Percentiles rank a stretch among this genome's conserved stretches.
Evolutionary conservation across 2,329 filamentous ascomycete genomes (phyloP).

Genomic region (Albophoma yamanashiensis): DNA sequence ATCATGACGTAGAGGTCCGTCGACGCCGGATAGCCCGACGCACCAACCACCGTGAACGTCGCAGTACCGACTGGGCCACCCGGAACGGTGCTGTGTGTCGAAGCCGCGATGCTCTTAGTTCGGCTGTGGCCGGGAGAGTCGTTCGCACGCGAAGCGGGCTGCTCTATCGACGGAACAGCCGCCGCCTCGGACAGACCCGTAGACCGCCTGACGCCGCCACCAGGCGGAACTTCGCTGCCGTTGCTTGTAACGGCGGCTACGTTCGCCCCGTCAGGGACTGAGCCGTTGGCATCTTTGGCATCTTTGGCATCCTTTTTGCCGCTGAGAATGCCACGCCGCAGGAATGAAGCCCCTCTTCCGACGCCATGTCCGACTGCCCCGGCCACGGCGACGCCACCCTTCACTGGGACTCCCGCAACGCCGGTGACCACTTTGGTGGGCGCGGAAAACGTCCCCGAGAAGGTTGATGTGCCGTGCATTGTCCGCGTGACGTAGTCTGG

Average conservation of each 20-base stretch:
- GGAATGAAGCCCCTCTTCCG: slow-evolving; percentile 80
- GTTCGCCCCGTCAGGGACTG: slow-evolving; percentile 28
- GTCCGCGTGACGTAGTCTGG: slow-evolving; percentile 82
- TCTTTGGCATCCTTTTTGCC: slow-evolving; percentile 56
- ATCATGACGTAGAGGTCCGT: slow-evolving; percentile 72
- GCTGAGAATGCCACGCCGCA: slow-evolving; percentile 72
- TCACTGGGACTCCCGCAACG: slow-evolving; percentile 81
- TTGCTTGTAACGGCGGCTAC: slow-evolving; percentile 22
- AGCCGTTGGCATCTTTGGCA: slow-evolving; percentile 41
- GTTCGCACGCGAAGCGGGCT: slow-evolving; percentile 14
- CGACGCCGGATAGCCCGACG: slow-evolving; percentile 63
- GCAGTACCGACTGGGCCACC: slow-evolving; percentile 62
- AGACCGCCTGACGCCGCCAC: slow-evolving; percentile 30
- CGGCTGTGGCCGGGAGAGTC: slow-evolving; percentile 31
- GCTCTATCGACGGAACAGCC: slow-evolving; percentile 11
- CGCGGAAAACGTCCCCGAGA: slow-evolving; percentile 78
- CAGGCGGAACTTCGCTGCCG: slow-evolving; percentile 23
- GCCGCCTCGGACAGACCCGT: slow-evolving; percentile 24
- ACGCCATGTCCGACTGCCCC: slow-evolving; percentile 66
- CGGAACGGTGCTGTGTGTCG: slow-evolving; percentile 52
- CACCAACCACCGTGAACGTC: slow-evolving; percentile 68
- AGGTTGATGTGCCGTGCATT: slow-evolving; percentile 84
- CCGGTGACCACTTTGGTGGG: slow-evolving; percentile 81
- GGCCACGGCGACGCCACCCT: slow-evolving; percentile 72
- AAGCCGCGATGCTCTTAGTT: slow-evolving; percentile 49